Percentiles rank a stretch among this genome's conserved stretches.
Conservation (phyloP, 2,329 filamentous ascomycete genomes). For the Diaporthe longicolla region DNA sequence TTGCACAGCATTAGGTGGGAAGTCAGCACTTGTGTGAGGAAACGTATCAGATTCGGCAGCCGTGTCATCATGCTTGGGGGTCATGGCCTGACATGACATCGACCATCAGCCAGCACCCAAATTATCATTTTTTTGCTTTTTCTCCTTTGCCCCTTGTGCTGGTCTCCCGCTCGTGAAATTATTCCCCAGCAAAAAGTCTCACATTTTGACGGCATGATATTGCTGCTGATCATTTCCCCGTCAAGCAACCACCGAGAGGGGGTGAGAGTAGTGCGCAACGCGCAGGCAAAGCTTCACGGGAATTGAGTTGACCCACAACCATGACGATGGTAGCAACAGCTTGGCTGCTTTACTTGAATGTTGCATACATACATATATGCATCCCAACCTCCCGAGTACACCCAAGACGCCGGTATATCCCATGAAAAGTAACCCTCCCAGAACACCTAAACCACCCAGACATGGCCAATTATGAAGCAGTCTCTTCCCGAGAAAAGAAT, state of each 20-base stretch:
- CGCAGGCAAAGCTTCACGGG: slow-evolving; percentile 15
- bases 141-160: too few species aligned
- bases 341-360: slow-evolving; percentile 9
- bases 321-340: slow-evolving; percentile 5
- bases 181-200: background rate
- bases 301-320: slow-evolving; percentile 10
- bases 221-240: slow-evolving; percentile 27
- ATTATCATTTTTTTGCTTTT: slow-evolving; percentile 12
- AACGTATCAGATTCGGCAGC: slow-evolving; percentile 31
- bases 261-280: background rate
- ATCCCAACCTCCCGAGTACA: background rate
- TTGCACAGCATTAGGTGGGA: slow-evolving; percentile 15
- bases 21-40: slow-evolving; percentile 18
- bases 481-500: slow-evolving; percentile 4
- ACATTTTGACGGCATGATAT: background rate
- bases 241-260: background rate
- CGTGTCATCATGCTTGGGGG: slow-evolving; percentile 16
- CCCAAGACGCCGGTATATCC: slow-evolving; percentile 19
- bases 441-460: background rate
- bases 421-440: background rate
- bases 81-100: slow-evolving; percentile 29
- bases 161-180: too few species aligned
- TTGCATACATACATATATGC: slow-evolving; percentile 10
- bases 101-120: background rate
- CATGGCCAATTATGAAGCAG: slow-evolving; percentile 4